These are phyloP conservation scores for Misopates orontium DNA, from an alignment of 257 asterid species.

Conservation along the genomic window DNA sequence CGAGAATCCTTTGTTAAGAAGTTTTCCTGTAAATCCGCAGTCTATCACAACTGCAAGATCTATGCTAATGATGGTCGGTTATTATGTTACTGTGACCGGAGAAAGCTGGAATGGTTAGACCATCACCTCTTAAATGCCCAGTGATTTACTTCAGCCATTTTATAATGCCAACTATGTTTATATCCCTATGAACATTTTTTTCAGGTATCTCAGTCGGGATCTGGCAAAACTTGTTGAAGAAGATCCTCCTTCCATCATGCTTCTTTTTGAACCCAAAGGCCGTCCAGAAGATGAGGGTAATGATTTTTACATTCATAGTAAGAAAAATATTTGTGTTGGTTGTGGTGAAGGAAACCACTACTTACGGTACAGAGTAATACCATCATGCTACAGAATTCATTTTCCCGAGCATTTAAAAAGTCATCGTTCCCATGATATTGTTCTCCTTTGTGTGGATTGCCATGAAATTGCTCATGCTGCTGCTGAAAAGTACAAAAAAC, in stretches of 20 bases:
- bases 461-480: constrained; percentile 96
- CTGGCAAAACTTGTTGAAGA: constrained; percentile 85
- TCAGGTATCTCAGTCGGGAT: constrained; percentile 75
- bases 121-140: background rate
- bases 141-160: constrained; percentile 15
- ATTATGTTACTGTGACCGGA: constrained; percentile 87
- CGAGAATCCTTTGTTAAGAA: constrained; percentile 82
- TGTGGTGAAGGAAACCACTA: constrained; percentile 99
- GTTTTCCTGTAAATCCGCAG: constrained; percentile 95
- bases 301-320: constrained; percentile 90
- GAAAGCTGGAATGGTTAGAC: constrained; percentile 90
- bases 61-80: constrained; percentile 91
- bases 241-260: constrained; percentile 82
- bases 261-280: constrained; percentile 96
- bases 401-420: constrained; percentile 98
- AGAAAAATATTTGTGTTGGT: constrained; percentile 92
- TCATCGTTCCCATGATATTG: constrained; percentile 96
- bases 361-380: constrained; percentile 89
- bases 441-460: constrained; percentile 95
- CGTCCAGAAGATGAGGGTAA: constrained; percentile 98
- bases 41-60: constrained; percentile 95
- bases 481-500: constrained; percentile 85
- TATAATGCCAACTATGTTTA: constrained; percentile 6
- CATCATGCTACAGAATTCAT: constrained; percentile 94
- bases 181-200: constrained; percentile 13